phyloP scores from a whole-genome alignment of 192 early-diverging fungal genomes.

The Podila verticillata region DNA sequence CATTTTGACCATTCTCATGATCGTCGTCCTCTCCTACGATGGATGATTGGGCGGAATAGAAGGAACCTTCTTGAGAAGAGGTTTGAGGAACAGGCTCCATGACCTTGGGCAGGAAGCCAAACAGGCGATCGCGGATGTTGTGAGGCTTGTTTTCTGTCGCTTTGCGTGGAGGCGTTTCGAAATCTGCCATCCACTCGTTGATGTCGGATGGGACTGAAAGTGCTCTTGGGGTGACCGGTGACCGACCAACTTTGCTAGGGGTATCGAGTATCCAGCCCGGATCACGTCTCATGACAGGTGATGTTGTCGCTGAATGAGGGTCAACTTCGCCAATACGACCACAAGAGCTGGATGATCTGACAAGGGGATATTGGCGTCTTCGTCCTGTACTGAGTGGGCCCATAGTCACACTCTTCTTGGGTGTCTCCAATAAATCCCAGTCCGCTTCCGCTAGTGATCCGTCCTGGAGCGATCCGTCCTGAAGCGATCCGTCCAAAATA shows the following conservation, averaged over 20 bases:
- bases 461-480: too few relatives aligned
- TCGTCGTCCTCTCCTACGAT: conserved; percentile 1
- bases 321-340: too few relatives aligned
- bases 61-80: conserved; percentile 20
- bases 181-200: conserved; percentile 15
- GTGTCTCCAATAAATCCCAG: background rate
- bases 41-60: conserved; percentile 27
- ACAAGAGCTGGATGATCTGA: too few relatives aligned
- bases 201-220: background rate
- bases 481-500: too few relatives aligned
- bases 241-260: conserved; percentile 13
- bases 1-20: background rate
- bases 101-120: too few relatives aligned
- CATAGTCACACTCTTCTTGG: background rate
- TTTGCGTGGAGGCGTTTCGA: conserved; percentile 40
- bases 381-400: too few relatives aligned
- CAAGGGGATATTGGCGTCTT: too few relatives aligned
- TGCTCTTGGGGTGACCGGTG: background rate
- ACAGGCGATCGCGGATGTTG: too few relatives aligned
- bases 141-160: background rate
- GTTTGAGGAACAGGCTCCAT: conserved; percentile 5
- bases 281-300: conserved; percentile 4
- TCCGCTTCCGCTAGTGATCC: too few relatives aligned
- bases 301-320: conserved; percentile 6
- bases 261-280: background rate